These are phyloP conservation scores for Phytophthora hybrid DNA, from an alignment of 352 stramenopile genomes.

Conservation along the genomic window DNA sequence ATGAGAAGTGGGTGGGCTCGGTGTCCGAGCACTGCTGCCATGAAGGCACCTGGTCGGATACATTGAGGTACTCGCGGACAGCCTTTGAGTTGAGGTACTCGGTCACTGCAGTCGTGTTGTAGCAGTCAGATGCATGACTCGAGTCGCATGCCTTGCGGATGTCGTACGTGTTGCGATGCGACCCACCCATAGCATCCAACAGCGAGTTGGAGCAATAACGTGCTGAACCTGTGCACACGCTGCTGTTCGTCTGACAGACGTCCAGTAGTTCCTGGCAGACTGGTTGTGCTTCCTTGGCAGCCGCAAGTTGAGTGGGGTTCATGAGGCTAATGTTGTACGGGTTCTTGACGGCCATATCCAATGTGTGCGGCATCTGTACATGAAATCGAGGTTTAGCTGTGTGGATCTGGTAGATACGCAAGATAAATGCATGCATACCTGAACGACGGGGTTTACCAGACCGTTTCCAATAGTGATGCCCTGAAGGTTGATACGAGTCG, in stretches of 20 bases:
- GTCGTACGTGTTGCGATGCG: slow-evolving; percentile 61
- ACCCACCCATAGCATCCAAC: slow-evolving; percentile 18
- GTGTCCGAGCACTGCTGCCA: slow-evolving; percentile 92
- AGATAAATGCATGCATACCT: slow-evolving; percentile 29
- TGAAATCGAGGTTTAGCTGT: neutral
- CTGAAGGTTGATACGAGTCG: slow-evolving; percentile 50
- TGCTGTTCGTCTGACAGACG: slow-evolving; percentile 35
- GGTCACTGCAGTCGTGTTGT: slow-evolving; percentile 36
- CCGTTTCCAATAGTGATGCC: slow-evolving; percentile 69
- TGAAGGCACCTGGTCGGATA: slow-evolving; percentile 34
- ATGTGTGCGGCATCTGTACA: slow-evolving; percentile 41
- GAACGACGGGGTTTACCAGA: slow-evolving; percentile 50
- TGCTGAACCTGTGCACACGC: slow-evolving; percentile 27
- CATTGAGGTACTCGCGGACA: slow-evolving; percentile 47
- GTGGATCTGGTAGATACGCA: neutral
- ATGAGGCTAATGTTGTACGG: slow-evolving; percentile 60
- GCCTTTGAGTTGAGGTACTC: slow-evolving; percentile 65
- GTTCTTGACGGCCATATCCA: slow-evolving; percentile 61
- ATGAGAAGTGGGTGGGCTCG: slow-evolving; percentile 82
- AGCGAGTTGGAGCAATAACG: slow-evolving; percentile 29
- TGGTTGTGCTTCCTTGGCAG: slow-evolving; percentile 36
- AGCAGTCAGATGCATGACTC: slow-evolving; percentile 20
- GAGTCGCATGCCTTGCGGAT: slow-evolving; percentile 46
- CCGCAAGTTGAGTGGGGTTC: slow-evolving; percentile 27
- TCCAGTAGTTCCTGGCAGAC: slow-evolving; percentile 40